Base-by-base conservation (phyloP, 352 stramenopile species). In the Aphanomyces invadans region DNA sequence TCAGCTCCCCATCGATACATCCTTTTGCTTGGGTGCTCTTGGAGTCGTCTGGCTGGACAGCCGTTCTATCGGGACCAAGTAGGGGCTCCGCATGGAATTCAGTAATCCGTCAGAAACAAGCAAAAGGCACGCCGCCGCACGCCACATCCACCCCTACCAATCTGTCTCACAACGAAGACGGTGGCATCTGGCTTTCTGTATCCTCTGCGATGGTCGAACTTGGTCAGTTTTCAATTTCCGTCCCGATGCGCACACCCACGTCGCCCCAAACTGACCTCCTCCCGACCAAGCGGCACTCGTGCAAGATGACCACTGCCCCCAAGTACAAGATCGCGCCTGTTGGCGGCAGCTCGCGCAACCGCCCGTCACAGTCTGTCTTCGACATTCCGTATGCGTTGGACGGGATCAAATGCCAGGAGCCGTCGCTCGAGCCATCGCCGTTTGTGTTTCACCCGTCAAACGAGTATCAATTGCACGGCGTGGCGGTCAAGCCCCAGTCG, bases 381-480 rank as follows among this genome's bases (percentile, higher is more conserved):
- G 49, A 57, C 49, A 38, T 31, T 28, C 29, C 49, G 15, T 57
- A 57, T 25, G 23, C 49, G 7, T 28, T 57, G 19, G 49, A 57
- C 28, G 49, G 49, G 10, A 38, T 57, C 49, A 57, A 57, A 33
- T 57, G 49, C 25, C 23, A 19, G 4, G 49, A 57, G 11, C 15
- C 36, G 15, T 15, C 7, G 7, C 15, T 42, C 7, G 36, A 42
- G 36, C 36, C 7, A 15, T 42, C 36, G 15, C 36, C 7, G 15
- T 42, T 42, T 15, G 15, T 42, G 36, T 42, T 42, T 42, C 36
- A 42, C 7, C 36, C 36, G 44, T 26, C 44, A 4, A 52, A 23
- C 21, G 49, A 57, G 4, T 57, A 57, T n/a, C 49, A 57, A n/a
- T 25, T 57, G 15, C 49, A 57, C 28, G 49, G 49, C 25, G 49